These are phyloP conservation scores for Linaria vulgaris DNA, from an alignment of 257 asterid genomes.

Conservation along the genomic window DNA sequence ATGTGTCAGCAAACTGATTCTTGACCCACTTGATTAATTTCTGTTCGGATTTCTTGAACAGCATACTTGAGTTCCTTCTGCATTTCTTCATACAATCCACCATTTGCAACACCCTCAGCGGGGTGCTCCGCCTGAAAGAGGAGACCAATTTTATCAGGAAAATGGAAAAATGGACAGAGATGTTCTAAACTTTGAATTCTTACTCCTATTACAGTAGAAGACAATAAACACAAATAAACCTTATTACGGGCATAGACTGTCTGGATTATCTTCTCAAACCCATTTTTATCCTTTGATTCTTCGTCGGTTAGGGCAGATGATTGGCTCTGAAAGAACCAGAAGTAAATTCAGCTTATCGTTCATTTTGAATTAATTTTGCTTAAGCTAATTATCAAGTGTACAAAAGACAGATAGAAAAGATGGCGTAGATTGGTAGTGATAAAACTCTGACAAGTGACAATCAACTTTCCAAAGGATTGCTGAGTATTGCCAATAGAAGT, in stretches of 20 bases:
- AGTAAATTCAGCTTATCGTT: conserved; percentile 26
- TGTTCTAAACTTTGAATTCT: background rate
- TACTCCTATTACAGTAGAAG: no score
- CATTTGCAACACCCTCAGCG: conserved; percentile 43
- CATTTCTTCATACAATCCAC: conserved; percentile 73
- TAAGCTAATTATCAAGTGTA: conserved; percentile 10
- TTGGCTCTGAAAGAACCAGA: conserved; percentile 58
- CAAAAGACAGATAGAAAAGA: no score
- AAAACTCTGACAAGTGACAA: no score
- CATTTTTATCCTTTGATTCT: conserved; percentile 62
- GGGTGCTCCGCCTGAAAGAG: conserved; percentile 59
- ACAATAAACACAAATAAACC: conserved; percentile 35
- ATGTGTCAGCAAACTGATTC: conserved; percentile 24
- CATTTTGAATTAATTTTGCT: conserved; percentile 17
- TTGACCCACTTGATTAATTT: conserved; percentile 69
- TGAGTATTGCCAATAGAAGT: conserved; percentile 4
- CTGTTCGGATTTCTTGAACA: conserved; percentile 73
- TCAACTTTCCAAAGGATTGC: background rate
- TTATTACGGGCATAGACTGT: conserved; percentile 67
- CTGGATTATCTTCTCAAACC: conserved; percentile 67
- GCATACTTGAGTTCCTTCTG: conserved; percentile 79
- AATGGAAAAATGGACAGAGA: background rate
- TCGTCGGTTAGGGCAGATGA: conserved; percentile 80
- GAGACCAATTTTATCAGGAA: conserved; percentile 10
- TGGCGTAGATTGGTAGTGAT: no score